A percentile compares a stretch with the other conserved stretches of the same genome.
Conservation (phyloP, 2,329 filamentous ascomycete genomes). For the Ascochyta lentis region DNA sequence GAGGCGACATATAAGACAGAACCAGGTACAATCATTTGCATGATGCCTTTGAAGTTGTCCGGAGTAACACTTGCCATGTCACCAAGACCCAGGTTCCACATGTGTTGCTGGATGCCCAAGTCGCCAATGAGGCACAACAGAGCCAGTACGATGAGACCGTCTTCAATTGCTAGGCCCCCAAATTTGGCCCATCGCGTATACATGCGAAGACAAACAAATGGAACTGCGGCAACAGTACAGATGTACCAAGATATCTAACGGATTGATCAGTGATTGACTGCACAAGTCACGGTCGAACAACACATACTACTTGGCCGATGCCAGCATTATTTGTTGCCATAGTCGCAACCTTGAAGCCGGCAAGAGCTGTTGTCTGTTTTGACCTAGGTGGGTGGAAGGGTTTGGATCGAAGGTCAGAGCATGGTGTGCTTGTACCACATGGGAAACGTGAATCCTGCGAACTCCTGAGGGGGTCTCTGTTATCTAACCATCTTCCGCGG, state of each 20-base stretch:
- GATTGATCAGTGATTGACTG: constrained; percentile 5
- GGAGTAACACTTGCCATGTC: constrained; percentile 25
- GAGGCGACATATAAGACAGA: constrained; percentile 52
- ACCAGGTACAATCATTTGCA: constrained; percentile 51
- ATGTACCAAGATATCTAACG: constrained; percentile 47
- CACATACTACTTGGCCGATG: constrained; percentile 34
- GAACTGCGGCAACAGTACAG: constrained; percentile 34
- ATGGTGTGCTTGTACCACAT: background rate
- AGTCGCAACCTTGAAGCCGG: background rate
- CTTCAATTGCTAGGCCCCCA: constrained; percentile 38
- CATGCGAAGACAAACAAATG: constrained; percentile 40
- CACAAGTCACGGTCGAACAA: background rate
- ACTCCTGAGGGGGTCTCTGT: constrained; percentile 2
- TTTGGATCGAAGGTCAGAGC: background rate
- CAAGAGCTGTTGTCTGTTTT: background rate
- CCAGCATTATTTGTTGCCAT: constrained; percentile 16
- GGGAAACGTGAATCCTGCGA: background rate
- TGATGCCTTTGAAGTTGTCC: constrained; percentile 31
- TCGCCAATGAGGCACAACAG: constrained; percentile 42
- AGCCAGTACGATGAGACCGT: constrained; percentile 41
- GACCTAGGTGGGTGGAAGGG: background rate
- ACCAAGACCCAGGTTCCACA: constrained; percentile 42
- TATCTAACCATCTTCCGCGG: background rate
- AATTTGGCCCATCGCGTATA: constrained; percentile 39
- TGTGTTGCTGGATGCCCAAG: constrained; percentile 44